Evolutionary conservation across 306 rosid species (phyloP), one percentile per base, ranked within the genome.

Genomic region (Medicago lupulina): DNA sequence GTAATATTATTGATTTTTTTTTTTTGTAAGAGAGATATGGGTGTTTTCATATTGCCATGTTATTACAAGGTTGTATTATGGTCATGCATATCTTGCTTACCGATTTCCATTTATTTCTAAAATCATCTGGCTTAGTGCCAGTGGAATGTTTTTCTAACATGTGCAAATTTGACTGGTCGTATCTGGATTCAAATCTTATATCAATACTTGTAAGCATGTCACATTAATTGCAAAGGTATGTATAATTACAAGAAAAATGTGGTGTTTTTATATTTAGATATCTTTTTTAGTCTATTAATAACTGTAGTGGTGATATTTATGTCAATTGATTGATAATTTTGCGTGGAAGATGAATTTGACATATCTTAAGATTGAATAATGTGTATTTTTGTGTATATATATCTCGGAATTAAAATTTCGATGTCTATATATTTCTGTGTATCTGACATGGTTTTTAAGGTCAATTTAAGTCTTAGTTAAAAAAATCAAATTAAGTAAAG

Each of bases 1-100:
- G 81, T 68, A 74, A 71, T 57, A 10, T 69, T 51, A 14, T 46
- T 77, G 39, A 64, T 84, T 81, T 21, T 21, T 21, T n/a, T 73
- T 70, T 81, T 69, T 74, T 77, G 76, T 73, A 71, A 57, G 60
- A 57, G 60, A 75, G 83, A 43, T 58, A 16, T 67, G 43, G 1
- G 18, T 67, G 69, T 58, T 39, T 28, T 40, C 34, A 10, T 5
- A 67, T 65, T 78, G 64, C 61, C 78, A 28, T 28, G 69, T 65
- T 66, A 19, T 18, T 34, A 49, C n/a, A 66, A 16, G 57, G 79
- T 50, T 71, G 47, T 39, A 57, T 25, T 43, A 74, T 73, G 81
- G 12, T 50, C 60, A 8, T 67, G 79, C 70, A 67, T 79, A 50
- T 67, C 18, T 0, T 76, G 57, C 44, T 67, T 78, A 13, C n/a